Base-by-base conservation (phyloP, 1,139 yeast species). In the Zygosaccharomyces sapae region DNA sequence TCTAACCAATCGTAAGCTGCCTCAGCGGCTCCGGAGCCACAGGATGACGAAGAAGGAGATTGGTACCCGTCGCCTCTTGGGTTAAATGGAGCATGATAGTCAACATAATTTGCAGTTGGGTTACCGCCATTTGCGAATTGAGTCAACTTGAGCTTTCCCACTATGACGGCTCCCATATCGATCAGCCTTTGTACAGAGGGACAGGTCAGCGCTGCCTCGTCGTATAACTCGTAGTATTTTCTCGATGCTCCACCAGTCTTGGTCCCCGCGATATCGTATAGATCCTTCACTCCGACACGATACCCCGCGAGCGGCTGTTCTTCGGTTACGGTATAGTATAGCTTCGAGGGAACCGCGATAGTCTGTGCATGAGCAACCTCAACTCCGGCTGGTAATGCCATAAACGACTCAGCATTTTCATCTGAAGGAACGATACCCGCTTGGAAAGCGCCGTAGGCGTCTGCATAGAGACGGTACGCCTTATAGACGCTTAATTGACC, bases 1-100 rank as follows among this genome's bases (percentile, higher is more conserved):
- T 35, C 38, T 35, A 35, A 35, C 38, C 38, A 35, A 20, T 35
- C 38, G 38, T 35, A 35, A 16, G 38, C 38, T 35, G 38, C 38
- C 38, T 35, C 38, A 35, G 38, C 38, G 20, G 38, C 38, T 16
- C 38, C 38, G 27, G 38, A 35, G 24, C 38, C 38, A 35, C 38
- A 35, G 38, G 38, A 35, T 9, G 38, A 35, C 10, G 38, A 35
- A 35, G 38, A 35, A 35, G 38, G 38, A n/a, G 38, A 35, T 20
- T 35, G 38, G 16, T 35, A 35, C 38, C 38, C 38, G 27, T 35
- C 38, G 16, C 38, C 38, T 35, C 38, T 35, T 18, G 38, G 38
- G 16, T 35, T 35, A 19, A 19, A 35, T 19, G 38, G 38, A 18
- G 38, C 38, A 19, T 35, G 38, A n/a, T 35, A 35, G 38, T 35